Base-by-base conservation (phyloP, 768 basidiomycete species). In the Lepiota brunneoincarnata region DNA sequence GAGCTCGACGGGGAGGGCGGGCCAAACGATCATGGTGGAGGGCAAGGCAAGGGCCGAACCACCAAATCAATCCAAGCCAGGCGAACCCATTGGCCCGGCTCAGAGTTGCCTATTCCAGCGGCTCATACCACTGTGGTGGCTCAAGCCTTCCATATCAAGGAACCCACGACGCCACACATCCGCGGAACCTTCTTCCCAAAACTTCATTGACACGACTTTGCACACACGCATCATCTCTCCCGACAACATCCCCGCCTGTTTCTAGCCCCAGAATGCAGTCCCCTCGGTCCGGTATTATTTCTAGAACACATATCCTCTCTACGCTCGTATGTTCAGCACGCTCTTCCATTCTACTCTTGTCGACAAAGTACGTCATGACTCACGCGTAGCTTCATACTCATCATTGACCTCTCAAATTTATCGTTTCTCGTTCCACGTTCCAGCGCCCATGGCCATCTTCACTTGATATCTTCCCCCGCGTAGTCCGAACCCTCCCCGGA, bases 1-100 rank as follows among this genome's bases (percentile, higher is more conserved):
- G 5, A 72, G 63, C 58, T 74, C 71, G 11, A 62, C 57, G 20
- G 70, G 71, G 23, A 74, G 62, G 23, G 59, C 60, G 14, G 63
- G 55, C 71, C 72, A 74, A 20, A 68, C 40, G 4, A 31, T 40
- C 53, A 54, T 54, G 23, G 11, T 37, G n/a, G 38, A 20, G 40
- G 34, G 42, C 40, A 17, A 26, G 17, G 38, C 9, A 42, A 34
- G 45, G 38, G 44, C 45, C 51, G 41, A 52, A 52, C 51, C 51
- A 52, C 20, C 53, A 54, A 48, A 54, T 47, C 53, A 31, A 48
- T 40, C 53, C 53, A 18, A 54, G 46, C 46, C 45, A 38, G 42
- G 10, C 50, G 49, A 50, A 51, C 39, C 31, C 49, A 42, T 24
- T 35, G 11, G 5, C 2, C 14, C 21, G 44, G 37, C 20, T 4